A percentile compares a stretch with the other conserved stretches of the same genome.
phyloP scores from a whole-genome alignment of 768 basidiomycete genomes.

The Tulasnella calospora region DNA sequence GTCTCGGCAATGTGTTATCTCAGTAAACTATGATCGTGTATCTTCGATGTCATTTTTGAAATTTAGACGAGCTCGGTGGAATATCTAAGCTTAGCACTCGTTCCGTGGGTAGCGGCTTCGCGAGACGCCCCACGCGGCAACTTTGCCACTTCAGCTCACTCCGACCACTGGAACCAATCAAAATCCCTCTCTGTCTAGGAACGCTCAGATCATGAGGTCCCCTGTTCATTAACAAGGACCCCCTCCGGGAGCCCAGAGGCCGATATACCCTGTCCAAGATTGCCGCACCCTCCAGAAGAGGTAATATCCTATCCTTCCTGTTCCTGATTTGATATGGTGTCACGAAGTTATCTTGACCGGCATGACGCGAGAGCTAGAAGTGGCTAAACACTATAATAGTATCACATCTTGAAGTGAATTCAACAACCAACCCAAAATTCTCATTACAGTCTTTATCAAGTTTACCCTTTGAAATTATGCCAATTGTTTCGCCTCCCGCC shows the following conservation, averaged over 20 bases:
- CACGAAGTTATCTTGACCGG: not conserved
- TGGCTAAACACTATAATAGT: not conserved
- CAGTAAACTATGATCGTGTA: not conserved
- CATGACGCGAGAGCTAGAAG: not conserved
- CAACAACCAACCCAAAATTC: not conserved
- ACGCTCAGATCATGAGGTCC: not conserved
- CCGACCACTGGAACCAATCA: not conserved
- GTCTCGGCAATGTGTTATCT: too few species aligned
- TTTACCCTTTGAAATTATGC: slow-evolving; percentile 34
- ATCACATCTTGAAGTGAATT: not conserved
- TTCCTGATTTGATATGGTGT: not conserved
- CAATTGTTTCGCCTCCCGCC: slow-evolving; percentile 37
- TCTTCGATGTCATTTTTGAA: not conserved
- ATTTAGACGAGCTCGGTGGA: too few species aligned
- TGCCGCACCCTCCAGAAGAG: too few species aligned
- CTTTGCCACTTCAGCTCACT: not conserved
- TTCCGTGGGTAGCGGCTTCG: not conserved
- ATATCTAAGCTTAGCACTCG: not conserved
- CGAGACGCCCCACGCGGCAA: not conserved
- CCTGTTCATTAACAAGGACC: not conserved
- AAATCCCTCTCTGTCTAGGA: not conserved
- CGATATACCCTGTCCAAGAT: not conserved
- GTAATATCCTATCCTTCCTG: not conserved
- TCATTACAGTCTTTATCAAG: not conserved
- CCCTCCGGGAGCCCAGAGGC: not conserved